Conservation (phyloP, 179 eudicot species). For the Camellia oleifera region DNA sequence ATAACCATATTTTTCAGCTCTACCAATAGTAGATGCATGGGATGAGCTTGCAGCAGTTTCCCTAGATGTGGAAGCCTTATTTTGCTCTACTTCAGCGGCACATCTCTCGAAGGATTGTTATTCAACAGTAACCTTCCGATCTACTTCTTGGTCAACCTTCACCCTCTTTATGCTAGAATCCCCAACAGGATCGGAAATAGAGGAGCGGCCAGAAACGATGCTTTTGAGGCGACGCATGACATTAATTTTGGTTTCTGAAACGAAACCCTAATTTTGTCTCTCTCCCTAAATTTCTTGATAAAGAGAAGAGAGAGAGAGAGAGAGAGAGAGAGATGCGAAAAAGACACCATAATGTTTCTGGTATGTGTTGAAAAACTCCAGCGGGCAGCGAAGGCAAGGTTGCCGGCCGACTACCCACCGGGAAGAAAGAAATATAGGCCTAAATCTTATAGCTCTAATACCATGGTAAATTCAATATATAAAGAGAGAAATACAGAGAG, state of each 20-base stretch:
- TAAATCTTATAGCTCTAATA: too few relatives aligned
- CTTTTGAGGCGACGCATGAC: slow-evolving; percentile 92
- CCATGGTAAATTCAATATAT: too few relatives aligned
- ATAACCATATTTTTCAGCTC: slow-evolving; percentile 33
- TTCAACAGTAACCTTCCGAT: slow-evolving; percentile 25
- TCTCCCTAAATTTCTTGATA: background rate
- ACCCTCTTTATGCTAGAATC: slow-evolving; percentile 59
- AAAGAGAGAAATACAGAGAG: too few relatives aligned
- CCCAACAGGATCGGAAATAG: slow-evolving; percentile 82
- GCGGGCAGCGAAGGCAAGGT: too few relatives aligned
- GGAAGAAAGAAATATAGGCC: too few relatives aligned
- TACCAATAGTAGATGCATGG: slow-evolving; percentile 27
- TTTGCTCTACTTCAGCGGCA: slow-evolving; percentile 31
- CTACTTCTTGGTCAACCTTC: slow-evolving; percentile 55
- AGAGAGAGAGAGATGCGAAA: background rate
- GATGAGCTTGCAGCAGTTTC: slow-evolving; percentile 49
- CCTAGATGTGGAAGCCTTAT: slow-evolving; percentile 34
- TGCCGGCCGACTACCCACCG: too few relatives aligned
- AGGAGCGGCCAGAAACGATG: slow-evolving; percentile 83
- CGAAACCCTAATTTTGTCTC: slow-evolving; percentile 26
- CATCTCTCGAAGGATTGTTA: slow-evolving; percentile 33
- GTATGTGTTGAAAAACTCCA: too few relatives aligned
- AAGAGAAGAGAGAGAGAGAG: background rate
- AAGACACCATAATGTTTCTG: background rate
- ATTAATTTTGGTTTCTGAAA: slow-evolving; percentile 45